Evolutionary conservation across 495 filamentous ascomycete genomes (phyloP).

Genomic region (Xanthoparmelia taractica): DNA sequence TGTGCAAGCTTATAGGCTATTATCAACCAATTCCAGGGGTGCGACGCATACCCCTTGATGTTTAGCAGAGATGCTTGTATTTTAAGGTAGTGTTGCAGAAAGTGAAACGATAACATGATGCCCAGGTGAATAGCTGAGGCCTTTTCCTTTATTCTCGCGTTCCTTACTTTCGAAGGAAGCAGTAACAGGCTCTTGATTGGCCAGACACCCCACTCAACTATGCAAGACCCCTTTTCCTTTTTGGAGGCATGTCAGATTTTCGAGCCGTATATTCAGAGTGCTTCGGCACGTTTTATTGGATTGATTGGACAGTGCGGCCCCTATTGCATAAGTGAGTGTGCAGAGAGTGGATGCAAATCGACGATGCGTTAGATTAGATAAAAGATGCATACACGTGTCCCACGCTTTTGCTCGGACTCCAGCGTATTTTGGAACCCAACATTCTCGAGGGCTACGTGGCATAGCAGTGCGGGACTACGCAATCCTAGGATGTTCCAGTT

Average conservation of each 20-base stretch:
- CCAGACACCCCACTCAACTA: neutral
- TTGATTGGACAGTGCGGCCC: neutral
- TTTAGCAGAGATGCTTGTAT: neutral
- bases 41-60: neutral
- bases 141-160: neutral
- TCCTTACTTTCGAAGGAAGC: neutral
- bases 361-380: constrained; percentile 3
- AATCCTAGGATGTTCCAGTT: neutral
- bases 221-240: neutral
- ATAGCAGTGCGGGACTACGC: neutral
- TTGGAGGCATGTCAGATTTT: neutral
- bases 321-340: neutral
- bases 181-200: too few species aligned
- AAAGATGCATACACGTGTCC: neutral
- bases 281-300: neutral
- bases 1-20: neutral
- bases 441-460: neutral
- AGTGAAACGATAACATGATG: neutral
- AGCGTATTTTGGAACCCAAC: neutral
- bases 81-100: neutral
- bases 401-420: neutral
- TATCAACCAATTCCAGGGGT: neutral
- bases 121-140: neutral
- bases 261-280: neutral
- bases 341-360: neutral